phyloP scores from a whole-genome alignment of 2,329 filamentous ascomycete genomes.

The Colletotrichum cordylinicola region DNA sequence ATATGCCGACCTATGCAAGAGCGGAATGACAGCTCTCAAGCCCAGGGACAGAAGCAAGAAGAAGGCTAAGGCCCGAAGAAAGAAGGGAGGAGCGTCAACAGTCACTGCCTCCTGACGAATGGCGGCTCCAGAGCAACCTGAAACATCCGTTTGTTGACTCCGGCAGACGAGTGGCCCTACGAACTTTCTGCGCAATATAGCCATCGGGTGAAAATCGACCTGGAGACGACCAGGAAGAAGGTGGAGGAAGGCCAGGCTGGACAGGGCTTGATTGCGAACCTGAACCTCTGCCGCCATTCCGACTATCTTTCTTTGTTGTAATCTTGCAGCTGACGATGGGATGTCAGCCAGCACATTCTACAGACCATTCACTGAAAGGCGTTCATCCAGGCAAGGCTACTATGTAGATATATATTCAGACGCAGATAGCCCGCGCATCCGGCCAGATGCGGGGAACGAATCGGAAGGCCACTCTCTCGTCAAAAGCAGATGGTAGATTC shows the following conservation, averaged over 20 bases:
- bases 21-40: constrained; percentile 87
- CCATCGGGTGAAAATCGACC: not conserved
- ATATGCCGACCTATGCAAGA: constrained; percentile 92
- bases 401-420: not conserved
- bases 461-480: not conserved
- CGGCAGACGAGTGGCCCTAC: not conserved
- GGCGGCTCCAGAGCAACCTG: not conserved
- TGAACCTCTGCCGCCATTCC: not conserved
- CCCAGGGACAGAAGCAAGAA: constrained; percentile 91
- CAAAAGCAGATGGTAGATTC: not conserved
- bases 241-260: not conserved
- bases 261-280: not conserved
- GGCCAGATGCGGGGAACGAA: not conserved
- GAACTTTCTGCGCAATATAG: not conserved
- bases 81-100: constrained; percentile 46
- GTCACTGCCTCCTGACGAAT: not conserved
- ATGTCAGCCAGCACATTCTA: not conserved
- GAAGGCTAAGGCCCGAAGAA: constrained; percentile 79
- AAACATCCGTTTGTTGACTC: not conserved
- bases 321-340: not conserved
- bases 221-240: not conserved
- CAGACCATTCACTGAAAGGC: not conserved
- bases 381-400: not conserved
- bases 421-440: not conserved
- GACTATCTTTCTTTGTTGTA: not conserved